A percentile compares a stretch with the other conserved stretches of the same genome.
phyloP scores from a whole-genome alignment of 2,329 filamentous ascomycete species.

The Epichloe sylvatica region DNA sequence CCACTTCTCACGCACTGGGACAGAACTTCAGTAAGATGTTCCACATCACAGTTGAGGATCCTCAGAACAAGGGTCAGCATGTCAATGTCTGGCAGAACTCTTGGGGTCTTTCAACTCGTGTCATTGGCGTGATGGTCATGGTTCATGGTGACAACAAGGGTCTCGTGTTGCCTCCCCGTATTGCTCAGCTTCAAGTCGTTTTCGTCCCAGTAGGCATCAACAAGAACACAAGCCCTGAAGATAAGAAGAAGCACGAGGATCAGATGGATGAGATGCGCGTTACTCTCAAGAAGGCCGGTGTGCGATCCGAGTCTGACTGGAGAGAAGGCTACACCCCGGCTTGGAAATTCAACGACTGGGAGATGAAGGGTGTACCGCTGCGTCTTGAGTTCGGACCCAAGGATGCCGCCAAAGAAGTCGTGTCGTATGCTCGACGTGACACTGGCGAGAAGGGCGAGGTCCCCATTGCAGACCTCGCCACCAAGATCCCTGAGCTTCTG shows the following conservation, averaged over 20 bases:
- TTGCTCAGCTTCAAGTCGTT: constrained; percentile 73
- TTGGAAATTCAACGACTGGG: constrained; percentile 99
- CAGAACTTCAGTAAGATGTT: constrained; percentile 99
- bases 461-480: constrained; percentile 57
- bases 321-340: constrained; percentile 87
- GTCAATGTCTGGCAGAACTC: constrained; percentile 96
- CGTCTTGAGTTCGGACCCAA: constrained; percentile 93
- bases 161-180: constrained; percentile 79
- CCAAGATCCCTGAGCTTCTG: constrained; percentile 64
- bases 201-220: constrained; percentile 89
- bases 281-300: constrained; percentile 54
- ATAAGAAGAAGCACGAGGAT: constrained; percentile 59
- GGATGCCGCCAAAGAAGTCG: constrained; percentile 72
- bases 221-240: constrained; percentile 71
- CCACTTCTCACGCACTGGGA: constrained; percentile 83
- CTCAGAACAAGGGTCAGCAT: constrained; percentile 62
- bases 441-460: constrained; percentile 72
- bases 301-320: constrained; percentile 70
- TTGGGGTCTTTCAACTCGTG: constrained; percentile 93
- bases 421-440: constrained; percentile 79
- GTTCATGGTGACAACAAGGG: constrained; percentile 94
- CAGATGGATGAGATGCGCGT: constrained; percentile 59
- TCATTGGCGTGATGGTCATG: constrained; percentile 98
- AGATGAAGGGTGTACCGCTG: constrained; percentile 87
- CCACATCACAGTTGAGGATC: constrained; percentile 92